Conservation (phyloP, 495 filamentous ascomycete species). For the Penicillium angulare region DNA sequence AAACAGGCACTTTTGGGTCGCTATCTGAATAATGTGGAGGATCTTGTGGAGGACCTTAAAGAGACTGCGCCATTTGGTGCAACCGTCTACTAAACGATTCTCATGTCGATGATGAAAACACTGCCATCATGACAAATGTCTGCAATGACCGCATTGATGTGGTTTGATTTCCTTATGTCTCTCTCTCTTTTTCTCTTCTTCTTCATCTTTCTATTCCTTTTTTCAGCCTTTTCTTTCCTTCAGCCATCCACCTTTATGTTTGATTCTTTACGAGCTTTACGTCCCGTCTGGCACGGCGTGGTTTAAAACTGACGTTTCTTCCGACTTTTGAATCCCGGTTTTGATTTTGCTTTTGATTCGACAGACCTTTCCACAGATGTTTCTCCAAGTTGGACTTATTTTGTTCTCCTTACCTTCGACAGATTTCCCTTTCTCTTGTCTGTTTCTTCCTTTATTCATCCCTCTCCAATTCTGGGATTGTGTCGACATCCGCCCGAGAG, state of each 20-base stretch:
- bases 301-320: slow-evolving; percentile 19
- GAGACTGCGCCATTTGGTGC: slow-evolving; percentile 62
- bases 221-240: background rate
- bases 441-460: slow-evolving; percentile 7
- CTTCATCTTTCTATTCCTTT: slow-evolving; percentile 8
- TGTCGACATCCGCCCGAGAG: slow-evolving; percentile 11
- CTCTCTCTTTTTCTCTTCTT: slow-evolving; percentile 14
- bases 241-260: slow-evolving; percentile 6
- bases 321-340: slow-evolving; percentile 3
- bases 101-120: slow-evolving; percentile 11
- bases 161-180: slow-evolving; percentile 16
- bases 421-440: slow-evolving; percentile 10
- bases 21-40: slow-evolving; percentile 87
- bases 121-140: slow-evolving; percentile 8
- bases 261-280: slow-evolving; percentile 23
- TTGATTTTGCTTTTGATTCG: slow-evolving; percentile 12
- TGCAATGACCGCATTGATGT: slow-evolving; percentile 13
- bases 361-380: background rate
- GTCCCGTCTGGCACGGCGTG: slow-evolving; percentile 28
- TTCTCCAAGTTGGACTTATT: slow-evolving; percentile 2
- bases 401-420: slow-evolving; percentile 13
- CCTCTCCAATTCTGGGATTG: slow-evolving; percentile 18
- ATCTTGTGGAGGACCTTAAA: slow-evolving; percentile 84
- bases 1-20: slow-evolving; percentile 81
- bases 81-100: slow-evolving; percentile 38